Percentiles rank a stretch among this genome's conserved stretches.
Conservation (phyloP, 345 rosid genomes). For the Adansonia digitata region DNA sequence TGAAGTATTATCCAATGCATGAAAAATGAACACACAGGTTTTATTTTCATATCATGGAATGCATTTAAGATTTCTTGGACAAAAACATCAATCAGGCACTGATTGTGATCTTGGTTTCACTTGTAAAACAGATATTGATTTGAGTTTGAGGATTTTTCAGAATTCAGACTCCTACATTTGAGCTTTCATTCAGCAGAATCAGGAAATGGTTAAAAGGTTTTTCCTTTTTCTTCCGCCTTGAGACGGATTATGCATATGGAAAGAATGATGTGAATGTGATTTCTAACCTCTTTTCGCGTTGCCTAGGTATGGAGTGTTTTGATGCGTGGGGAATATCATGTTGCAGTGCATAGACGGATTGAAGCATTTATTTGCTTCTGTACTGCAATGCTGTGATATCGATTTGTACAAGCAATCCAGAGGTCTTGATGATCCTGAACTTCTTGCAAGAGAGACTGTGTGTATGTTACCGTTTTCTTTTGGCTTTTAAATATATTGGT, state of each 20-base stretch:
- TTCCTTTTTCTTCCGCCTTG: neutral
- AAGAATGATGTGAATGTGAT: neutral
- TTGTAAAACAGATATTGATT: conserved; percentile 3
- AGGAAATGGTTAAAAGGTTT: conserved; percentile 58
- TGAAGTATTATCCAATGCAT: neutral
- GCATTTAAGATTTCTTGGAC: neutral
- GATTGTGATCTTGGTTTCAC: neutral
- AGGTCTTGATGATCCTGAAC: conserved; percentile 88
- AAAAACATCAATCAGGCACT: neutral
- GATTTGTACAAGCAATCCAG: conserved; percentile 70
- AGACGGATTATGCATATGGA: neutral
- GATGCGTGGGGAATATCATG: conserved; percentile 64
- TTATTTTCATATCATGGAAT: neutral
- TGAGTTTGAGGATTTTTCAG: neutral
- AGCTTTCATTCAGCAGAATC: neutral
- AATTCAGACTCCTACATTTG: neutral
- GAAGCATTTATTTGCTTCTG: conserved; percentile 51
- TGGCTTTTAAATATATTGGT: neutral
- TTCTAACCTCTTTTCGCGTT: conserved; percentile 19
- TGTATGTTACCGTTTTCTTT: conserved; percentile 46
- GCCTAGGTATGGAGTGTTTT: conserved; percentile 74
- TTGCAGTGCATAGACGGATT: conserved; percentile 86
- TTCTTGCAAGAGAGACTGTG: conserved; percentile 94
- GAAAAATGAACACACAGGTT: neutral
- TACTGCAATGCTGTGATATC: conserved; percentile 73